These are phyloP conservation scores for Mycena latifolia DNA, from an alignment of 768 basidiomycete genomes.

Conservation along the genomic window DNA sequence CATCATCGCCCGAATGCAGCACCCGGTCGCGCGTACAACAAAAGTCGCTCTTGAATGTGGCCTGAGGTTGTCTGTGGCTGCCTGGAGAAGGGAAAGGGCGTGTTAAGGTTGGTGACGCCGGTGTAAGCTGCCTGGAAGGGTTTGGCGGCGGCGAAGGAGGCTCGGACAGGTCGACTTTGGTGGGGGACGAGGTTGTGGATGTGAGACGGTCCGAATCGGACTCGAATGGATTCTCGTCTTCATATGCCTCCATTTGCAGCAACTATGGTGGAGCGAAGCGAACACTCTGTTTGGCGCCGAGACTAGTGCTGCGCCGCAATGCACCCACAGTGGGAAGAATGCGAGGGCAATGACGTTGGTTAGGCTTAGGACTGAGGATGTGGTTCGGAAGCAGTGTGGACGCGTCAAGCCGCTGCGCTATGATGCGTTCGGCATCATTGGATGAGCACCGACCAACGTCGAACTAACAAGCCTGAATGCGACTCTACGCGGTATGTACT, in stretches of 20 bases:
- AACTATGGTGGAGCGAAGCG: not conserved
- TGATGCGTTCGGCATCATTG: not conserved
- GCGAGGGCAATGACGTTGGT: not conserved
- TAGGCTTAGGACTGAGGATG: not conserved
- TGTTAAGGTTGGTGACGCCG: constrained; percentile 54
- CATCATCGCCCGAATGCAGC: constrained; percentile 85
- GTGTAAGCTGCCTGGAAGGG: constrained; percentile 59
- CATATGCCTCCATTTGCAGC: constrained; percentile 58
- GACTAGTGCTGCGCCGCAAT: constrained; percentile 15
- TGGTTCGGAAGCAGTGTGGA: not conserved
- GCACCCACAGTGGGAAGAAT: not conserved
- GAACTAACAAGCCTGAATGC: no score
- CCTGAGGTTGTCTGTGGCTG: constrained; percentile 63
- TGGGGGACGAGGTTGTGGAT: constrained; percentile 58
- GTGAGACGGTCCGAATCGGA: constrained; percentile 49
- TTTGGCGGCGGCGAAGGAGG: constrained; percentile 68
- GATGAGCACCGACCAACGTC: no score
- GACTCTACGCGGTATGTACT: constrained; percentile 34
- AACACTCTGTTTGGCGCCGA: not conserved
- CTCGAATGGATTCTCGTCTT: constrained; percentile 80
- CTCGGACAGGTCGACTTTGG: constrained; percentile 67
- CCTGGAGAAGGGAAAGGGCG: constrained; percentile 70
- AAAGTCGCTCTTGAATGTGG: constrained; percentile 79
- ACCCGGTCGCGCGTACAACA: constrained; percentile 83
- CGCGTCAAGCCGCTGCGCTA: constrained; percentile 27